Evolutionary conservation across 495 filamentous ascomycete species (phyloP).

Genomic region (Astrocystis sublimbata): DNA sequence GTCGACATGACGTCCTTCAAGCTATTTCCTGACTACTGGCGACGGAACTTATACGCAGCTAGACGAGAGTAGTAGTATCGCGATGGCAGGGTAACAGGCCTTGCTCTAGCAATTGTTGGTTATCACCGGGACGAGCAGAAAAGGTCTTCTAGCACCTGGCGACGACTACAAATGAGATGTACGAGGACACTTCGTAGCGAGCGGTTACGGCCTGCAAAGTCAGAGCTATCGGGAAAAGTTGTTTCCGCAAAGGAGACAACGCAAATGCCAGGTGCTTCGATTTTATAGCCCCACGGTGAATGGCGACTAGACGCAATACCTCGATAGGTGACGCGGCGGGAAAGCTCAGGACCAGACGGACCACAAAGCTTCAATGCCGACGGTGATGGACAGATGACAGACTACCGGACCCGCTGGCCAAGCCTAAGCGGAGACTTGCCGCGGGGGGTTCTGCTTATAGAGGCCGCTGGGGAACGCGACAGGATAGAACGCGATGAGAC

Average conservation of each 20-base stretch:
- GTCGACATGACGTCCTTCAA: conserved; percentile 63
- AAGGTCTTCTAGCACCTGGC: conserved; percentile 19
- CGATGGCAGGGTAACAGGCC: conserved; percentile 2
- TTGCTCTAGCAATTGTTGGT: not conserved
- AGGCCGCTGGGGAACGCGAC: not conserved
- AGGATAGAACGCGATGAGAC: not conserved
- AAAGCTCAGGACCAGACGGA: conserved; percentile 3
- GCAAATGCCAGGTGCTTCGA: conserved; percentile 6
- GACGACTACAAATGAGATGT: conserved; percentile 21
- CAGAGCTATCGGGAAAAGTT: conserved; percentile 15
- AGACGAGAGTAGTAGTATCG: conserved; percentile 21
- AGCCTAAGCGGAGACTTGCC: conserved; percentile 18
- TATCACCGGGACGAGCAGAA: conserved; percentile 20
- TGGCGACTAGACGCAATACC: conserved; percentile 4
- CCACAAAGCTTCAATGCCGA: not conserved
- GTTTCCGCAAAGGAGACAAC: conserved; percentile 5
- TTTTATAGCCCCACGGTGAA: conserved; percentile 5
- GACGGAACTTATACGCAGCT: conserved; percentile 18
- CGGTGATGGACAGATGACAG: conserved; percentile 6
- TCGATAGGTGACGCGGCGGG: conserved; percentile 4
- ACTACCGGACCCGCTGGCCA: conserved; percentile 19
- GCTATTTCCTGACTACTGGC: conserved; percentile 28
- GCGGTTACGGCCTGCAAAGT: conserved; percentile 21
- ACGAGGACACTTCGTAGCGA: conserved; percentile 18
- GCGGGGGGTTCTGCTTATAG: not conserved